phyloP scores from a whole-genome alignment of 441 rosid genomes.

The Gossypium davidsonii region DNA sequence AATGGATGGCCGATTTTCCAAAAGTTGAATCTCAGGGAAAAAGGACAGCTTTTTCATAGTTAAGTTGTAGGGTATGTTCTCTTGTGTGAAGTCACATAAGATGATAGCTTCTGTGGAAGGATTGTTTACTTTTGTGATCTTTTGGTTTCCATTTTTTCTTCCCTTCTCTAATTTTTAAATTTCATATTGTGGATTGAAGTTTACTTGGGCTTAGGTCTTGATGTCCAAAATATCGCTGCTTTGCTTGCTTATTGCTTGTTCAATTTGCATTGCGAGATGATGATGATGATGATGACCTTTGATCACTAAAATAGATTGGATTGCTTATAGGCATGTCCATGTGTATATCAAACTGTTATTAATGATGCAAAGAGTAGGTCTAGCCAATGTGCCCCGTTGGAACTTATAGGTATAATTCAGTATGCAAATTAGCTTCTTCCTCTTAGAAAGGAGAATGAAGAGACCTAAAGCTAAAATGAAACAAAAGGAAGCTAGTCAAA shows the following conservation, averaged over 20 bases:
- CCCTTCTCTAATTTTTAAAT: neutral
- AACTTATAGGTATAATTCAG: neutral
- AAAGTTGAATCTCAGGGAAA: neutral
- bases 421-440: neutral
- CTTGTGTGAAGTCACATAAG: neutral
- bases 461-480: neutral
- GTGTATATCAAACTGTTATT: neutral
- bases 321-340: neutral
- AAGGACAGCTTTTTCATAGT: neutral
- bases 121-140: neutral
- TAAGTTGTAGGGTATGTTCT: neutral
- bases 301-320: neutral
- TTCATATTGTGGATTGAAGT: neutral
- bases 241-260: conserved; percentile 5
- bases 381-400: neutral
- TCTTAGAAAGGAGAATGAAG: neutral
- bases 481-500: neutral
- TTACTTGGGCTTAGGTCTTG: neutral
- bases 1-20: neutral
- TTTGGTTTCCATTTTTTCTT: no score
- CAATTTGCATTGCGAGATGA: neutral
- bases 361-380: neutral
- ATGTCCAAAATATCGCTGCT: neutral
- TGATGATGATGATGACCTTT: neutral
- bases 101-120: neutral